These are phyloP conservation scores for Exophiala bonariae DNA, from an alignment of 2,329 filamentous ascomycete species.

Conservation along the genomic window DNA sequence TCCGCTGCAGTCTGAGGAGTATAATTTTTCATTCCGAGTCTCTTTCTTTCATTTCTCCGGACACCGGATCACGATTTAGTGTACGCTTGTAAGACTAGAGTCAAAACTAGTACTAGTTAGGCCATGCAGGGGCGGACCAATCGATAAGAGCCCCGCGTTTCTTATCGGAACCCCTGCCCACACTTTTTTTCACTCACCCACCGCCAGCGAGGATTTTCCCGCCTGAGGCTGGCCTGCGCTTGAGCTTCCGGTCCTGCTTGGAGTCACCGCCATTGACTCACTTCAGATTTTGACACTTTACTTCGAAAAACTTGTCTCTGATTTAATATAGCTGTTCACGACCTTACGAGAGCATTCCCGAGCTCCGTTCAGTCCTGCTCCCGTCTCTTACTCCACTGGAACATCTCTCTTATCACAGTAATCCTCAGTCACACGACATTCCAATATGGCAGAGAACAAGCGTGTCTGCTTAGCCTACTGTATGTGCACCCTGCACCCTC, in stretches of 20 bases:
- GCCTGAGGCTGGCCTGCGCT: neutral
- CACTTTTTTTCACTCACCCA: constrained; percentile 1
- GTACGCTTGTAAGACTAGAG: neutral
- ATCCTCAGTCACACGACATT: neutral
- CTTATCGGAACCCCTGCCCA: constrained; percentile 1
- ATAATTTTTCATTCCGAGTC: too few relatives aligned
- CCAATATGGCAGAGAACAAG: constrained; percentile 14
- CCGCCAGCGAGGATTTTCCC: neutral
- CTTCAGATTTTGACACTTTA: neutral
- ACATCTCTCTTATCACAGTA: neutral
- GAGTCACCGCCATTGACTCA: constrained; percentile 1
- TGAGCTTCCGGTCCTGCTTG: neutral
- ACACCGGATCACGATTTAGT: neutral
- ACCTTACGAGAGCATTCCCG: neutral
- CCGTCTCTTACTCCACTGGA: neutral
- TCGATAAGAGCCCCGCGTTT: constrained; percentile 2
- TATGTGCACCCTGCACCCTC: too few relatives aligned
- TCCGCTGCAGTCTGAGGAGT: too few relatives aligned
- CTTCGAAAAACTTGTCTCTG: neutral
- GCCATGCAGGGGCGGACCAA: constrained; percentile 1
- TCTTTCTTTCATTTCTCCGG: too few relatives aligned
- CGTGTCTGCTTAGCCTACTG: constrained; percentile 12
- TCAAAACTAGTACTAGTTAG: too few relatives aligned
- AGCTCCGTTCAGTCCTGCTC: neutral
- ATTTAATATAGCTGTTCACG: neutral